Evolutionary conservation across 192 early-diverging fungal genomes (phyloP), one percentile per base, ranked within the genome.

Genomic region (Coemansia sp.): DNA sequence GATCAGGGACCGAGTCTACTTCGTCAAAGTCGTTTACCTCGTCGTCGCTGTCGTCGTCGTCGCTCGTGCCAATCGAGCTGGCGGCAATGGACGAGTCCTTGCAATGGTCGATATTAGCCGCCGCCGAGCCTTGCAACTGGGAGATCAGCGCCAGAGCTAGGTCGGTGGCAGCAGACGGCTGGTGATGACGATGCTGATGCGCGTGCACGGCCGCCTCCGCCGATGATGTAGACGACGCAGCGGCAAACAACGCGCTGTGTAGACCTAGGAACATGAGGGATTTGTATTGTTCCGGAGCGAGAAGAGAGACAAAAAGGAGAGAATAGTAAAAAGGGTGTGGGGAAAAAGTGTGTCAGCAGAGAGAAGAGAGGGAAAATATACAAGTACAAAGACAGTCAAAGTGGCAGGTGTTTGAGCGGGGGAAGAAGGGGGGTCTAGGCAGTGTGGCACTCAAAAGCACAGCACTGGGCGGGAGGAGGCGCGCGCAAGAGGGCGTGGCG

Each of bases 1-100:
- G 79, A 61, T 81, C 79, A 18, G 79, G 73, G 18, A 81, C 73
- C 26, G 73, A 73, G 38, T 81, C 73, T 12, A 52, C 79, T 14
- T 81, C 78, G 50, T 72, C 79, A 60, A 76, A 70, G 47, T 67
- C 67, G 35, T 62, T 66, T 7, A 34, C 66, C 11, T 20, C 34
- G 16, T 68, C 66, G 55, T 59, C 66, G 28, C 36, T 52, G 33
- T 42, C 64, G 47, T 68, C 64, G 47, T 68, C 64, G 52, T 48
- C 55, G 47, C 61, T 62, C 61, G 37, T 64, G 21, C 36, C 64
- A 28, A 66, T 66, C 13, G 62, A 9, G 45, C 59, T 38, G 41
- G 64, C 18, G 37, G 64, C 21, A 65, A 56, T 66, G 59, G 45
- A 28, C 14, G 61, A 23, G 55, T 21, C 47, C 47, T 62, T 69